Percentiles rank a stretch among this genome's conserved stretches.
phyloP scores from a whole-genome alignment of 2,329 filamentous ascomycete species.

The Teratosphaeria destructans region DNA sequence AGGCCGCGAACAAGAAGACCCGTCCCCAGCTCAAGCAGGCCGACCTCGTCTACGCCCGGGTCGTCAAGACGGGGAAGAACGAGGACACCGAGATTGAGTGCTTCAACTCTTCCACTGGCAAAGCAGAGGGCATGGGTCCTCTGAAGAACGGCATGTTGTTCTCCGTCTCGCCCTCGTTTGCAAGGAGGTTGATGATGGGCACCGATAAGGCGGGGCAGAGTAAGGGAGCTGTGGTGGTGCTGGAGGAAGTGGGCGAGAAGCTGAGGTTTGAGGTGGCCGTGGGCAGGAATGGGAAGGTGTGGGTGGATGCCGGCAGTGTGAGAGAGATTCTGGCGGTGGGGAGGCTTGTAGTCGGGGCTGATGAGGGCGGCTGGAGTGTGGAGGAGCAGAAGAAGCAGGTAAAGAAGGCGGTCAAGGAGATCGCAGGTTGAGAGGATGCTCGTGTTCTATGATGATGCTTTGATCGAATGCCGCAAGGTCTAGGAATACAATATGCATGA shows the following conservation, averaged over 20 bases:
- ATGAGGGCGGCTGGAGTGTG: constrained; percentile 53
- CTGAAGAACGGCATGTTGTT: constrained; percentile 81
- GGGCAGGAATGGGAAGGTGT: constrained; percentile 82
- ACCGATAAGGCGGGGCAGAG: constrained; percentile 39
- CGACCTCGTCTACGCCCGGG: constrained; percentile 78
- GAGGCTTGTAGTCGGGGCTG: constrained; percentile 65
- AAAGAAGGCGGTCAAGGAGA: constrained; percentile 53
- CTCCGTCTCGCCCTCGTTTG: constrained; percentile 66
- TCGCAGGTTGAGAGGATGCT: constrained; percentile 7
- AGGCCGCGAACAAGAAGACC: constrained; percentile 84
- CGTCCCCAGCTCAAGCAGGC: constrained; percentile 65
- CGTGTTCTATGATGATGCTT: not conserved
- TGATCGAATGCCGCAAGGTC: not conserved
- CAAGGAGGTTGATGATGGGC: constrained; percentile 59
- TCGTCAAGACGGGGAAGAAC: constrained; percentile 65
- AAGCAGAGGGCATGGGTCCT: constrained; percentile 76
- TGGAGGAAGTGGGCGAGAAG: constrained; percentile 74
- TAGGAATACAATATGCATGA: not conserved
- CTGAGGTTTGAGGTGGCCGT: constrained; percentile 88
- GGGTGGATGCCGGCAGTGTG: constrained; percentile 71
- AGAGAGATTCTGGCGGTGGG: constrained; percentile 70
- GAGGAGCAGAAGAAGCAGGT: constrained; percentile 63
- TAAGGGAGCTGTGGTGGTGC: constrained; percentile 54
- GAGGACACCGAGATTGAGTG: constrained; percentile 89
- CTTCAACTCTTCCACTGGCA: constrained; percentile 74